Evolutionary conservation across 345 rosid genomes (phyloP).

Genomic region (Kernera saxatilis): DNA sequence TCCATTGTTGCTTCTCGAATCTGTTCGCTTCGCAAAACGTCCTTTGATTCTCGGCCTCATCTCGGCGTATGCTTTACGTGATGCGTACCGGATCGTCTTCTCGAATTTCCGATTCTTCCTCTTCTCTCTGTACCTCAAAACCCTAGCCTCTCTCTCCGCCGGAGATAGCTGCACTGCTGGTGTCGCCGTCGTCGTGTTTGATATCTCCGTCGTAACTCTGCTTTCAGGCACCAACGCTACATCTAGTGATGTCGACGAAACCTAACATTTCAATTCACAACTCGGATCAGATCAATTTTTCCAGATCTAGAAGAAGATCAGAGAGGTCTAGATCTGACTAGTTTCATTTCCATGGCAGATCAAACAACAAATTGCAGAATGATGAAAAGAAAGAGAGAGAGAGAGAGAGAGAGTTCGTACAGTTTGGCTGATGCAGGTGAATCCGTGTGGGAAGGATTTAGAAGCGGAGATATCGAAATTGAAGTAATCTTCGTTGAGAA

Average conservation of each 20-base stretch:
- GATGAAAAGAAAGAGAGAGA: background rate
- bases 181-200: slow-evolving; percentile 36
- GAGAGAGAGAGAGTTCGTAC: slow-evolving; percentile 34
- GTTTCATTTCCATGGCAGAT: background rate
- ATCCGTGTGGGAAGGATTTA: slow-evolving; percentile 33
- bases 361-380: background rate
- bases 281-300: background rate
- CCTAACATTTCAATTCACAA: slow-evolving; percentile 33
- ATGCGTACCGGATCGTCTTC: slow-evolving; percentile 88
- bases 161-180: slow-evolving; percentile 53
- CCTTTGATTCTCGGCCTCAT: slow-evolving; percentile 86
- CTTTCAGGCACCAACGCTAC: slow-evolving; percentile 81
- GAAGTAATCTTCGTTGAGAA: slow-evolving; percentile 42
- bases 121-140: slow-evolving; percentile 90
- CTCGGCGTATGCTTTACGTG: slow-evolving; percentile 89
- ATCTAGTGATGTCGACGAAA: slow-evolving; percentile 67
- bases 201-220: slow-evolving; percentile 41
- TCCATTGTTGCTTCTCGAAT: slow-evolving; percentile 20
- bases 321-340: background rate
- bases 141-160: slow-evolving; percentile 85
- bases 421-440: slow-evolving; percentile 47
- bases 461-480: slow-evolving; percentile 49
- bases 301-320: background rate
- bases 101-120: slow-evolving; percentile 82
- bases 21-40: slow-evolving; percentile 67